A percentile compares a stretch with the other conserved stretches of the same genome.
Conservation (phyloP, 306 rosid species). For the Crataegus laevigata region DNA sequence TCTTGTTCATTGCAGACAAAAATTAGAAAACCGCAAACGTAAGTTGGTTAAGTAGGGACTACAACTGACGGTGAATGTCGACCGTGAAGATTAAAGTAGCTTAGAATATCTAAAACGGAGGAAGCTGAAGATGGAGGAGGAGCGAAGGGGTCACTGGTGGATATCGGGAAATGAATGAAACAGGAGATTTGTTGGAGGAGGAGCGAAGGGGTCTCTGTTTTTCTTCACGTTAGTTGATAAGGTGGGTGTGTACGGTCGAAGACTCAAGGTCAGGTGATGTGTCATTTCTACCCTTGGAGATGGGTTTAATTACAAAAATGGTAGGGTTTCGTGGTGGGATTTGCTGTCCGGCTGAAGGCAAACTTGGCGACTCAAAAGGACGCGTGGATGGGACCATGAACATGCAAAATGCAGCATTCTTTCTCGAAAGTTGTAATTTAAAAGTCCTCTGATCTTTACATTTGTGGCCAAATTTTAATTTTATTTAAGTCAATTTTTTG, state of each 20-base stretch:
- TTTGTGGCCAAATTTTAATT: too few relatives aligned
- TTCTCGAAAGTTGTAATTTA: not conserved
- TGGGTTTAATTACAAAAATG: not conserved
- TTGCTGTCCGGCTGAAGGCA: not conserved
- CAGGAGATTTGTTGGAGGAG: not conserved
- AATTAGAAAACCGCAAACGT: not conserved
- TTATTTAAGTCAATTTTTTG: too few relatives aligned
- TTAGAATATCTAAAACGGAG: not conserved
- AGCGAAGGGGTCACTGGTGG: not conserved
- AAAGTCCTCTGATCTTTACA: too few relatives aligned
- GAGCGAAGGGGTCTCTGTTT: not conserved
- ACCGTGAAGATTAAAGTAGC: not conserved
- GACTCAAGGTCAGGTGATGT: not conserved
- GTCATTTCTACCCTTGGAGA: not conserved
- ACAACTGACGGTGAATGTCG: not conserved
- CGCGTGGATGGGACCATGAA: not conserved
- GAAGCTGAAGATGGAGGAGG: not conserved
- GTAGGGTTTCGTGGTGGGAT: not conserved
- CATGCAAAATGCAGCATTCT: not conserved
- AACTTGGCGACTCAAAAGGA: not conserved
- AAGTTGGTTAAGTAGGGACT: not conserved
- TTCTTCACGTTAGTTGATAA: not conserved
- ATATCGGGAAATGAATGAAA: not conserved
- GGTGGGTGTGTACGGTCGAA: not conserved
- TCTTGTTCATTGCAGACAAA: constrained; percentile 21